These are phyloP conservation scores for Trypanosoma scelopori DNA, from an alignment of 208 protist species.

Conservation along the genomic window DNA sequence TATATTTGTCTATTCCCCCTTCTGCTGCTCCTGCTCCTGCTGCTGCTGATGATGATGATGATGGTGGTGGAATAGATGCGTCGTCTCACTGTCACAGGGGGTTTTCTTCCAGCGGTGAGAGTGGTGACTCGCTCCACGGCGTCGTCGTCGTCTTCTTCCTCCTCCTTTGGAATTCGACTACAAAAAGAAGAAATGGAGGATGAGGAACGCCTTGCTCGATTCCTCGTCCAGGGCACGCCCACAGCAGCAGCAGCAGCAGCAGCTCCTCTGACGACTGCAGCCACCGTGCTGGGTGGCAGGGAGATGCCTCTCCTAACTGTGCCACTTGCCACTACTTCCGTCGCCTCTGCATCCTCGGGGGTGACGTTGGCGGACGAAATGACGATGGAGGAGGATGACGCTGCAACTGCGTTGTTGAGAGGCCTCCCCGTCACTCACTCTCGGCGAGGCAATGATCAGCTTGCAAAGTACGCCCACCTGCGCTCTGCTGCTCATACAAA, in stretches of 20 bases:
- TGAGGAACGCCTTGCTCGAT: slow-evolving; percentile 40
- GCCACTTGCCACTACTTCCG: background rate
- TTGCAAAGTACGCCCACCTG: slow-evolving; percentile 40
- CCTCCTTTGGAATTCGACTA: background rate
- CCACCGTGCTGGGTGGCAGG: background rate
- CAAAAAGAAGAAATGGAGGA: slow-evolving; percentile 23
- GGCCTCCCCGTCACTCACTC: slow-evolving; percentile 24
- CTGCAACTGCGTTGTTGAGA: background rate
- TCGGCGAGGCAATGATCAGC: slow-evolving; percentile 31
- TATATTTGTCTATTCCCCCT: background rate
- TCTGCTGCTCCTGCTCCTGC: background rate
- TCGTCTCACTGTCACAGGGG: background rate
- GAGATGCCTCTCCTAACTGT: background rate
- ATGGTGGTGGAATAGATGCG: slow-evolving; percentile 3
- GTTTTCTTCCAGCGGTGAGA: background rate
- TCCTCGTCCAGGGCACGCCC: slow-evolving; percentile 45
- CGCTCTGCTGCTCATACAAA: slow-evolving; percentile 23
- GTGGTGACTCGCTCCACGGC: background rate
- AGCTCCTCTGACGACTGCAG: background rate
- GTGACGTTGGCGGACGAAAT: slow-evolving; percentile 7
- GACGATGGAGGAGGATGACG: slow-evolving; percentile 1
- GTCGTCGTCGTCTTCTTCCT: background rate
- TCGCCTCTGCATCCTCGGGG: background rate
- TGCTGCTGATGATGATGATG: background rate
- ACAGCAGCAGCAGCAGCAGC: background rate